phyloP scores from a whole-genome alignment of 2,329 filamentous ascomycete genomes.

The Simplicillium sp. region DNA sequence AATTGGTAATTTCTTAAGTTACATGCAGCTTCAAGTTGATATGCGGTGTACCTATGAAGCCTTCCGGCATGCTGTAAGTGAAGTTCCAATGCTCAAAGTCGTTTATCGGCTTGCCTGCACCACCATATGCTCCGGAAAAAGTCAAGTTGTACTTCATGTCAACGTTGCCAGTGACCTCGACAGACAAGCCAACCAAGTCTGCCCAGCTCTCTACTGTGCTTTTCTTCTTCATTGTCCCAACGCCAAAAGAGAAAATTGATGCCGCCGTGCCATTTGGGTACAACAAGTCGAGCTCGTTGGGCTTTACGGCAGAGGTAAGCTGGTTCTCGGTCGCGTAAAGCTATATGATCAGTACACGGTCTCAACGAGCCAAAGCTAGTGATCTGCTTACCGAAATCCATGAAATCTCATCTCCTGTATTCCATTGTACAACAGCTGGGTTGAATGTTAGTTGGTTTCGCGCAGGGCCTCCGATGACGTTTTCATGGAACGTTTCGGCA shows the following conservation, averaged over 20 bases:
- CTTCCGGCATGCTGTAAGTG: slow-evolving; percentile 27
- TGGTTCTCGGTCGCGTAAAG: slow-evolving; percentile 28
- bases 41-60: slow-evolving; percentile 5
- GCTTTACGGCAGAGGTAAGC: slow-evolving; percentile 29
- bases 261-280: slow-evolving; percentile 42
- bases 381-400: slow-evolving; percentile 15
- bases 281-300: slow-evolving; percentile 33
- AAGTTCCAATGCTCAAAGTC: slow-evolving; percentile 40
- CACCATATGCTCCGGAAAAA: slow-evolving; percentile 31
- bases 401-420: slow-evolving; percentile 24
- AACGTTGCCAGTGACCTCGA: slow-evolving; percentile 35
- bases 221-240: slow-evolving; percentile 34
- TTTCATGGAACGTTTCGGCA: slow-evolving; percentile 47
- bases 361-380: too few species aligned
- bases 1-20: too few species aligned
- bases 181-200: slow-evolving; percentile 36
- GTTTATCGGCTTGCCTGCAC: slow-evolving; percentile 16
- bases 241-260: slow-evolving; percentile 40
- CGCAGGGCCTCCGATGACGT: slow-evolving; percentile 43
- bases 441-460: slow-evolving; percentile 44
- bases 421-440: slow-evolving; percentile 52
- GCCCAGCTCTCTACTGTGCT: slow-evolving; percentile 33
- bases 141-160: slow-evolving; percentile 26
- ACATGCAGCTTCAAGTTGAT: slow-evolving; percentile 5
- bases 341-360: slow-evolving; percentile 4